Base-by-base conservation (phyloP, 2,329 filamentous ascomycete genomes). In the Chrysoporthe cubensis region DNA sequence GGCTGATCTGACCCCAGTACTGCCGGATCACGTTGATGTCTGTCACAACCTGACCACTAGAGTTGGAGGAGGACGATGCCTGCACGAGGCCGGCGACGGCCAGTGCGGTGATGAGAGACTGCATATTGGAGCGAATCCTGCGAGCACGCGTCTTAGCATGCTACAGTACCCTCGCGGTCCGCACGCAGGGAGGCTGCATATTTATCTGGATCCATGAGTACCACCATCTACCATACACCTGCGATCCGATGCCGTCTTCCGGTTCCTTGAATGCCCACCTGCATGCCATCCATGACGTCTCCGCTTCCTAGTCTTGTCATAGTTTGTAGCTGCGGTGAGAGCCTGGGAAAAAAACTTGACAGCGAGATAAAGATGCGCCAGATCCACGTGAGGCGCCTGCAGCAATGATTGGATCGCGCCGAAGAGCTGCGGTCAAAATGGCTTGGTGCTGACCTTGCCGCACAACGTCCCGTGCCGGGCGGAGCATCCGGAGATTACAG, bases 1-100 rank as follows among this genome's bases (percentile, higher is more conserved):
- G 76, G 14, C 80, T 79, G 46, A 85, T 75, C 71, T 85, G 79
- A 71, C 83, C 83, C 82, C 82, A 84, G 69, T 74, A 74, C 43
- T 69, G 71, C 32, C 73, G 74, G 44, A 78, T 77, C 43, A 71
- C 64, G 58, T 69, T 72, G 64, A 77, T 71, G 66, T 78, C 77
- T 0, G 73, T 76, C 18, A 75, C 64, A n/a, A 76, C 57, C 32
- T 48, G 44, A 32, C 18, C 40, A 37, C 46, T 62, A 4, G 46
- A n/a, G 44, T 62, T 62, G 60, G 60, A 50, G 9, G 60, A 14
- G 43, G 60, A 62, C 11, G 44, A 50, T 16, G 46, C 60, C 26
- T 52, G 60, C 11, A 43, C 34, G 9, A 62, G 60, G 60, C 60
- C 46, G 13, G 60, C 60, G 18, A 52, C 46, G 46, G 60, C 60